A percentile compares a stretch with the other conserved stretches of the same genome.
phyloP scores from a whole-genome alignment of 148 eudicot species.

The Beta vulgaris region DNA sequence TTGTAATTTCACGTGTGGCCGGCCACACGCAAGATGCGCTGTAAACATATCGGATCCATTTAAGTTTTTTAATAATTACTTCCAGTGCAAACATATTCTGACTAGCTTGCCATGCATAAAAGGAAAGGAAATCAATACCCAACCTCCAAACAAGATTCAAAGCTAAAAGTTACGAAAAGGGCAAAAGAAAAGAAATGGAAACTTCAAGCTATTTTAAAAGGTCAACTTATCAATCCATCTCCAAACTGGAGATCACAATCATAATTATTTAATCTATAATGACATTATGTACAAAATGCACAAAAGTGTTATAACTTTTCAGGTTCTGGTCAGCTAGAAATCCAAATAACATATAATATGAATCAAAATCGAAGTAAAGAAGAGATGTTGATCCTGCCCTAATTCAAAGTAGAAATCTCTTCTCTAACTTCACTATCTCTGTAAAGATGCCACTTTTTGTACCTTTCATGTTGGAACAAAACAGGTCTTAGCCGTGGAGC shows the following conservation, averaged over 20 bases:
- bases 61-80: too few relatives aligned
- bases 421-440: conserved; percentile 39
- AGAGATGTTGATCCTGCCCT: neutral
- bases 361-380: neutral
- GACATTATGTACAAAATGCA: neutral
- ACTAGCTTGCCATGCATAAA: neutral
- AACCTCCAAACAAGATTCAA: neutral
- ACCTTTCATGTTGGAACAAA: conserved; percentile 53
- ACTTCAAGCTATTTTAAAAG: neutral
- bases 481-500: conserved; percentile 78
- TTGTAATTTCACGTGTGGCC: too few relatives aligned
- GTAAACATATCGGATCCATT: too few relatives aligned
- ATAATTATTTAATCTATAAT: neutral
- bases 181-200: neutral
- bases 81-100: neutral
- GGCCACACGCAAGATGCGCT: too few relatives aligned
- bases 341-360: neutral
- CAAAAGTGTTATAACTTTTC: neutral
- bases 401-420: conserved; percentile 8
- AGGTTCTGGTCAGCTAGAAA: neutral
- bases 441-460: conserved; percentile 83
- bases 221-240: neutral
- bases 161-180: neutral
- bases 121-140: neutral
- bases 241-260: neutral